phyloP scores from a whole-genome alignment of 2,329 filamentous ascomycete species.

The Macrophomina tecta region DNA sequence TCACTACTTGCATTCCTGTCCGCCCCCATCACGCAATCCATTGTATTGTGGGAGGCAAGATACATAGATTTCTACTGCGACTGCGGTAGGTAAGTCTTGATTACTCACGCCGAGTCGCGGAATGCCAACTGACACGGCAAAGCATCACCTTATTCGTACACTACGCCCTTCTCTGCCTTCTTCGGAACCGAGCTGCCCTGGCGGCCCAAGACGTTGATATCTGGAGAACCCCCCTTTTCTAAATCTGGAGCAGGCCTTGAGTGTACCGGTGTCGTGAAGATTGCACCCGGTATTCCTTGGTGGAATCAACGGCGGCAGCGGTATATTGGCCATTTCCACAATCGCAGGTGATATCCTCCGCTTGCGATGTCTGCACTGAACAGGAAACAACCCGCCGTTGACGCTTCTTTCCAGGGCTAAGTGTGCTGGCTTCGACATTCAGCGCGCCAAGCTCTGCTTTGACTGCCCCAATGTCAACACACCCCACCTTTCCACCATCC shows the following conservation, averaged over 20 bases:
- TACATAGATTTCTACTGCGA: slow-evolving; percentile 74
- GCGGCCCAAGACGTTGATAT: slow-evolving; percentile 65
- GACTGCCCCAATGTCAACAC: slow-evolving; percentile 49
- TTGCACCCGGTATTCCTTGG: slow-evolving; percentile 74
- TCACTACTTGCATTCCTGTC: neutral
- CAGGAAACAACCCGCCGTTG: slow-evolving; percentile 79
- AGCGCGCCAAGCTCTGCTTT: slow-evolving; percentile 60
- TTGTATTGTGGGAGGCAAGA: slow-evolving; percentile 62
- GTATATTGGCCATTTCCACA: slow-evolving; percentile 34
- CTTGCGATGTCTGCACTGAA: neutral
- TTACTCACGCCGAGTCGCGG: neutral
- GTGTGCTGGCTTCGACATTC: slow-evolving; percentile 60
- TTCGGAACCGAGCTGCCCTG: slow-evolving; percentile 61
- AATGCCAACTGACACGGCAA: slow-evolving; percentile 41
- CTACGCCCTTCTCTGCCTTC: slow-evolving; percentile 63
- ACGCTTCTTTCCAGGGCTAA: slow-evolving; percentile 69
- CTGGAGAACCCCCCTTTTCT: slow-evolving; percentile 59
- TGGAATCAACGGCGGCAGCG: slow-evolving; percentile 51
- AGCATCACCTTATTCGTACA: slow-evolving; percentile 65
- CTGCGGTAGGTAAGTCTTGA: slow-evolving; percentile 65
- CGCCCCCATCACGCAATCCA: neutral
- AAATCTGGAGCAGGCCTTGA: neutral
- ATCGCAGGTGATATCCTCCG: neutral
- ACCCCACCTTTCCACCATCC: slow-evolving; percentile 60
- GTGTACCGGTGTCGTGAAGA: slow-evolving; percentile 47